Evolutionary conservation across 116 monocot species (phyloP).

Genomic region (Iris pallida): DNA sequence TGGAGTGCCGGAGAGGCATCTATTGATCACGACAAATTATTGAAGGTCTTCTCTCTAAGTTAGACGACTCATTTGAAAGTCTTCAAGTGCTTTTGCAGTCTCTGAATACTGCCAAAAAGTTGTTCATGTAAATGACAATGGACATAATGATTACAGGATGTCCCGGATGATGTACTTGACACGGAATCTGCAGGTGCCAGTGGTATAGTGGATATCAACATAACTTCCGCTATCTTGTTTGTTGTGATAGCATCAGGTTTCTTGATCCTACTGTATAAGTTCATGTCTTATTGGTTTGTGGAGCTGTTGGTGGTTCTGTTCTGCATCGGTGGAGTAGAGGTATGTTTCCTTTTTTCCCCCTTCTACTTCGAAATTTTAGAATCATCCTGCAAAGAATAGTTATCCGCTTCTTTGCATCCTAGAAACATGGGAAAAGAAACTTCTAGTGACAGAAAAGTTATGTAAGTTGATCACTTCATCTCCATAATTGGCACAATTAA

Average conservation of each 20-base stretch:
- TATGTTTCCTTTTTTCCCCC: slow-evolving; percentile 16
- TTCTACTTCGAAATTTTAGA: neutral
- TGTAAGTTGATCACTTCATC: too few relatives aligned
- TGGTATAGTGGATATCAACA: slow-evolving; percentile 90
- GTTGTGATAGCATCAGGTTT: slow-evolving; percentile 92
- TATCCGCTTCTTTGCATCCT: too few relatives aligned
- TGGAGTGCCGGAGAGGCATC: slow-evolving; percentile 87
- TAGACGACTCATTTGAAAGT: neutral
- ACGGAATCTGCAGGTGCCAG: slow-evolving; percentile 44
- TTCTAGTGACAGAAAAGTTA: too few relatives aligned
- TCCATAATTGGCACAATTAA: too few relatives aligned
- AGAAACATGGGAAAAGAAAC: too few relatives aligned
- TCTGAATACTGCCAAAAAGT: neutral
- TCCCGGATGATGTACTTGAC: slow-evolving; percentile 52
- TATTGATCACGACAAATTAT: slow-evolving; percentile 78
- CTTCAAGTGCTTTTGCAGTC: slow-evolving; percentile 7
- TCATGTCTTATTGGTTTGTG: slow-evolving; percentile 97
- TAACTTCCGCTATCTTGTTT: slow-evolving; percentile 81
- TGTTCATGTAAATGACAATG: slow-evolving; percentile 5
- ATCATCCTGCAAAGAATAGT: too few relatives aligned
- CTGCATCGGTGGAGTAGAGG: slow-evolving; percentile 98
- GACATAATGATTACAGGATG: slow-evolving; percentile 52
- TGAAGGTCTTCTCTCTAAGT: slow-evolving; percentile 59
- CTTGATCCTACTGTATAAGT: slow-evolving; percentile 84
- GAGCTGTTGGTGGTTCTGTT: slow-evolving; percentile 95